Evolutionary conservation across 2,329 filamentous ascomycete species (phyloP).

Genomic region (Dactylellina drechsleri): DNA sequence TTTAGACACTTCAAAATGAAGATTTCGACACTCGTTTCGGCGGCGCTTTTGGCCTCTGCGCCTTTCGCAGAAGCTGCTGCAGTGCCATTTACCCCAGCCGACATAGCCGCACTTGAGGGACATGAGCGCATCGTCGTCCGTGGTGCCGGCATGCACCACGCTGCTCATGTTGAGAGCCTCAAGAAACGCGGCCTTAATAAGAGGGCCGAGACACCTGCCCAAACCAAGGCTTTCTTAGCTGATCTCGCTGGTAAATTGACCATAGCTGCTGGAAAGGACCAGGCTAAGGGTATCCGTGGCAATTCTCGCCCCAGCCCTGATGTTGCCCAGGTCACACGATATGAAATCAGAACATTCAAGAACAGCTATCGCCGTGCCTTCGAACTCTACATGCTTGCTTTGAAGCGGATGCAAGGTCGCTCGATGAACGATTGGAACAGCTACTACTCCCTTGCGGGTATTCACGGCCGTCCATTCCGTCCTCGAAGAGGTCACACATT

Average conservation of each 20-base stretch:
- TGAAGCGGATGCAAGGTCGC: conserved; percentile 14
- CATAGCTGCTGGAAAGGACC: neutral
- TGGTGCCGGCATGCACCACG: conserved; percentile 14
- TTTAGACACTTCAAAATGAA: conserved; percentile 21
- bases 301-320: neutral
- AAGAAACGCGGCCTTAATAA: conserved; percentile 19
- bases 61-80: conserved; percentile 26
- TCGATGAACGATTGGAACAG: conserved; percentile 22
- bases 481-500: neutral
- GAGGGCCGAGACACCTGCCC: neutral
- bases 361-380: conserved; percentile 14
- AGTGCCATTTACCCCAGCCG: neutral
- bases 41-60: conserved; percentile 20
- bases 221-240: neutral
- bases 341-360: conserved; percentile 27
- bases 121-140: neutral
- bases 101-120: neutral
- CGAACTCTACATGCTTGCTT: conserved; percentile 30
- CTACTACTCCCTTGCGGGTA: conserved; percentile 32
- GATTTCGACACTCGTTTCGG: conserved; percentile 39
- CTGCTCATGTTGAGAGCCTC: neutral
- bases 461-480: conserved; percentile 36
- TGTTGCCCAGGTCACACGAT: neutral
- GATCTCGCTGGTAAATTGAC: neutral
- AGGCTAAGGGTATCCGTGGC: neutral